Evolutionary conservation across 208 protist genomes (phyloP), one percentile per base, ranked within the genome.

Genomic region (Sergeia podlipaevii): DNA sequence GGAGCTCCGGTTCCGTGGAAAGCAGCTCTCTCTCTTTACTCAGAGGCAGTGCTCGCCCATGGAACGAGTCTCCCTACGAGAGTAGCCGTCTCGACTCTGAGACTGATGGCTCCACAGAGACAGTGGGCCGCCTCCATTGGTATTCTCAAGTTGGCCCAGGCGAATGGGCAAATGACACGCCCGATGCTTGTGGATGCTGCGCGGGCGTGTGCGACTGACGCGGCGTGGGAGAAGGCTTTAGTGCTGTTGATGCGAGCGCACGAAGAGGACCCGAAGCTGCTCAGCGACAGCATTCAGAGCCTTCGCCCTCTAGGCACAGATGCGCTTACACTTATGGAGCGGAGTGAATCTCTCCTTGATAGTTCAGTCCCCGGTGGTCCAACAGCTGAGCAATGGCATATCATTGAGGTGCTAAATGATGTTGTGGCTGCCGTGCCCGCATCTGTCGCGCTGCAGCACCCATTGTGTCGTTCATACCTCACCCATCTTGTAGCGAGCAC

Each of bases 401-500:
- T 80, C 2, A 24, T 89, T 20, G 36, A 30, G 1, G 68, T 89
- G 17, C 39, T 94, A 24, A 83, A 77, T 42, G 65, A 77, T 33
- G 81, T 94, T 0, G 81, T 91, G 2, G 48, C 65, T 0, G 51
- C 50, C 13, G 70, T 81, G 15, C 87, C 87, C 23, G 59, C 61
- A 24, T 18, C 59, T 5, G 70, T 81, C 18, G 81, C 80, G 4
- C 27, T 88, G 43, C 47, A 50, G 20, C 49, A 81, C 55, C 51
- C 64, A 26, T 69, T 94, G 43, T 91, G 83, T 57, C 41, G 51
- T 17, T 91, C 83, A 5, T 91, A 85, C 57, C 58, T 91, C 17
- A 80, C 80, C 21, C 81, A 94, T 51, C 61, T 94, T 17, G 60
- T 74, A 2, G 83, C 80, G 17, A 90, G 83, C 60, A 94, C 87